phyloP scores from a whole-genome alignment of 179 eudicot species.

The Spinacia oleracea region DNA sequence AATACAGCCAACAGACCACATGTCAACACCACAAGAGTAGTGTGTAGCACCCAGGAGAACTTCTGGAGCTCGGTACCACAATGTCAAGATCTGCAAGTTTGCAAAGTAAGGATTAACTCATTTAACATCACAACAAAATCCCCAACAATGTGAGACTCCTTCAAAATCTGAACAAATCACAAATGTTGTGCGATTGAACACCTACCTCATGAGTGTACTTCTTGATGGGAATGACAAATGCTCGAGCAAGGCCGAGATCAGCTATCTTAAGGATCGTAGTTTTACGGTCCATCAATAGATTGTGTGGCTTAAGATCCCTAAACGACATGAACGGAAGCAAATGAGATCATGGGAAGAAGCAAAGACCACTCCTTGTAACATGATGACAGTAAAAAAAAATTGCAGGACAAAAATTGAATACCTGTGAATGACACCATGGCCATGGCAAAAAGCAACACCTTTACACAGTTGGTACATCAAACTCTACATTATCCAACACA shows the following conservation, averaged over 20 bases:
- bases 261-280: slow-evolving; percentile 79
- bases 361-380: not conserved
- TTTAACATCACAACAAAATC: not conserved
- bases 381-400: not conserved
- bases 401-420: not conserved
- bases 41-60: slow-evolving; percentile 83
- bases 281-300: slow-evolving; percentile 94
- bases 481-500: slow-evolving; percentile 46
- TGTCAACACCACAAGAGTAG: slow-evolving; percentile 85
- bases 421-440: slow-evolving; percentile 93
- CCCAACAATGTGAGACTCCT: not conserved
- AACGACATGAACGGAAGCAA: not conserved
- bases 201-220: slow-evolving; percentile 96
- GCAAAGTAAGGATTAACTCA: not conserved
- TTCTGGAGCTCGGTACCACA: slow-evolving; percentile 92
- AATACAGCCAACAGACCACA: slow-evolving; percentile 92
- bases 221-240: slow-evolving; percentile 81
- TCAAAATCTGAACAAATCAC: not conserved
- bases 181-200: not conserved
- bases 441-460: slow-evolving; percentile 96
- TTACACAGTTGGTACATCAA: slow-evolving; percentile 97
- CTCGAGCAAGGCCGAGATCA: slow-evolving; percentile 96
- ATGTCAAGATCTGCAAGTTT: slow-evolving; percentile 64
- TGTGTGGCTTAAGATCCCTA: slow-evolving; percentile 95
- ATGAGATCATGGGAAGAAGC: not conserved